Evolutionary conservation across 495 filamentous ascomycete genomes (phyloP), one percentile per base, ranked within the genome.

Genomic region (Xylaria flabelliformis): DNA sequence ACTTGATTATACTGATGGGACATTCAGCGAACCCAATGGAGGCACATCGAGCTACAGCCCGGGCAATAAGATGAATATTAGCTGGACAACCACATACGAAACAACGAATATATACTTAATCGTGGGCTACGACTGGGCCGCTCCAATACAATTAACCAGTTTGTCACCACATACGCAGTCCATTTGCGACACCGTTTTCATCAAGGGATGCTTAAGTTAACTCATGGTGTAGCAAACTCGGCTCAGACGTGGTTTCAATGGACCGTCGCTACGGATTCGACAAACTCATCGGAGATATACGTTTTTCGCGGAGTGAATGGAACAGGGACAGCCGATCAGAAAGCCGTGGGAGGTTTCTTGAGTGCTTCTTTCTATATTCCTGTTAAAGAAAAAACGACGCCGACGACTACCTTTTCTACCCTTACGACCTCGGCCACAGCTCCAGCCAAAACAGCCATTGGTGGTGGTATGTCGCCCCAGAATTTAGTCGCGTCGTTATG

Each of bases 41-140:
- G 63, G 53, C 32, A 70, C 70, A 29, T 62, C 72, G 15, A 66
- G 71, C 15, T 77, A 77, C 51, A 64, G 4, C 12, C 8, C 68
- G 13, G 74, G 74, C 36, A 48, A 67, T 10, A 67, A 72, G 63
- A 71, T 75, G 74, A 77, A 77, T 42, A 64, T 77, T n/a, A 77
- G 71, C 58, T 77, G 75, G 74, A 32, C 71, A 46, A 75, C 75
- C 4, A 50, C 64, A n/a, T 77, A 72, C n/a, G 72, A 75, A n/a
- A 77, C 75, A 10, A 74, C 74, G 36, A 74, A 72, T 71, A 70
- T 77, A 62, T 77, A 72, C 67, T 67, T 75, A 15, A 75, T 77
- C 9, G 50, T 63, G n/a, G 74, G 66, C 24, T 77, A 74, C 67
- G 55, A 41, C 3, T 77, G 64, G 32, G 70, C 64, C 19, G 24